These are phyloP conservation scores for Chrysanthemum seticuspe DNA, from an alignment of 129 eudicot species.

Conservation along the genomic window DNA sequence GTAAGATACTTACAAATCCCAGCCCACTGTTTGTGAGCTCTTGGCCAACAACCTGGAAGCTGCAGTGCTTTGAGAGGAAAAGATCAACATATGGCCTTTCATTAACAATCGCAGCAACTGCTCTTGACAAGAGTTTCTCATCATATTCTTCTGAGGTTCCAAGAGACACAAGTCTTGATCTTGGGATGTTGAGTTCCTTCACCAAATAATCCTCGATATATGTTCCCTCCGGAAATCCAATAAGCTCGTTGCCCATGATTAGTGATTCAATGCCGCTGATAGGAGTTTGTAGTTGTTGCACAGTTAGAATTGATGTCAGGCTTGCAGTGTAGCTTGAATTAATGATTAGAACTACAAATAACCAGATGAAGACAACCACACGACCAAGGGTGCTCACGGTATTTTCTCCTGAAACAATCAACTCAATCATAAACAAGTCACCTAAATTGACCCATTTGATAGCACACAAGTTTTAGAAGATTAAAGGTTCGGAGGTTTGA, in stretches of 20 bases:
- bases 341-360: neutral
- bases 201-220: too few species aligned
- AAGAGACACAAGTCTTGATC: too few species aligned
- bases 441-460: too few species aligned
- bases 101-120: too few species aligned
- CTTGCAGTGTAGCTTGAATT: neutral
- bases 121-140: too few species aligned
- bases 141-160: too few species aligned
- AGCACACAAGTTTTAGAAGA: too few species aligned
- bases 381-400: neutral
- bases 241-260: neutral
- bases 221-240: neutral
- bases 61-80: too few species aligned
- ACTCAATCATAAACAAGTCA: too few species aligned
- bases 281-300: neutral
- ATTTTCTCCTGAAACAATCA: neutral
- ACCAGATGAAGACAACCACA: neutral
- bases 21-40: constrained; percentile 41
- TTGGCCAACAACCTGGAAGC: constrained; percentile 32
- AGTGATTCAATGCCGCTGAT: neutral
- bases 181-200: too few species aligned
- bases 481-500: too few species aligned
- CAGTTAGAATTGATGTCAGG: neutral
- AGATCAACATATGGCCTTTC: too few species aligned
- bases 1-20: constrained; percentile 42